Evolutionary conservation across 441 rosid species (phyloP).

Genomic region (Gossypium lobatum): DNA sequence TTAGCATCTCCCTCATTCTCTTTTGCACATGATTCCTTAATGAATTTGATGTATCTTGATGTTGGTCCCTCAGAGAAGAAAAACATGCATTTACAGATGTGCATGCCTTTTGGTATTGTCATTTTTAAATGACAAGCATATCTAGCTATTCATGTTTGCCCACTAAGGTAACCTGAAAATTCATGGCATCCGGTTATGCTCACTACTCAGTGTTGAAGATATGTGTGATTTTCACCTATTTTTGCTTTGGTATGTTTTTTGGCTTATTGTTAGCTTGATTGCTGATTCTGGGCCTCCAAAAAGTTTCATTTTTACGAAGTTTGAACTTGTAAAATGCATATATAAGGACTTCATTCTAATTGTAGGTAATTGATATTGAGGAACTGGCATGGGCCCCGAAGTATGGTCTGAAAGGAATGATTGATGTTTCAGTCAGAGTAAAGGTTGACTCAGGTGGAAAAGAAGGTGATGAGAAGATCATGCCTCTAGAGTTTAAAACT

Average conservation of each 20-base stretch:
- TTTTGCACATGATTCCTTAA: conserved; percentile 8
- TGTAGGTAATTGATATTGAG: conserved; percentile 92
- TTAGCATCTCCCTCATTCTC: conserved; percentile 26
- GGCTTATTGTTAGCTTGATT: not conserved
- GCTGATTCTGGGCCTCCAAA: not conserved
- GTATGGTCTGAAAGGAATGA: conserved; percentile 95
- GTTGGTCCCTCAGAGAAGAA: not conserved
- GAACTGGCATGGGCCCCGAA: conserved; percentile 99
- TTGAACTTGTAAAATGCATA: not conserved
- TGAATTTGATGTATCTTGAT: conserved; percentile 5
- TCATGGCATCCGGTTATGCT: conserved; percentile 6
- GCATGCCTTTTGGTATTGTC: not conserved
- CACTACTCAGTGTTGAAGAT: not conserved
- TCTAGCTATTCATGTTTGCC: not conserved
- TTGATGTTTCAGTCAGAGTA: conserved; percentile 90
- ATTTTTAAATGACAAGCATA: not conserved
- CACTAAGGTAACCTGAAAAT: not conserved
- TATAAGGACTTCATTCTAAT: conserved; percentile 7
- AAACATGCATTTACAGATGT: conserved; percentile 8
- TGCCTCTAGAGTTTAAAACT: conserved; percentile 94
- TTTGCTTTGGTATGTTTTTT: not conserved
- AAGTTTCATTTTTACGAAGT: not conserved
- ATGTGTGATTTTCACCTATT: not conserved
- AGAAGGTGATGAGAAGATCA: conserved; percentile 46
- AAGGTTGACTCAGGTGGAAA: conserved; percentile 45